Evolutionary conservation across 75 land plant genomes (phyloP), one percentile per base, ranked within the genome.

Genomic region (Pinus tabuliformis): DNA sequence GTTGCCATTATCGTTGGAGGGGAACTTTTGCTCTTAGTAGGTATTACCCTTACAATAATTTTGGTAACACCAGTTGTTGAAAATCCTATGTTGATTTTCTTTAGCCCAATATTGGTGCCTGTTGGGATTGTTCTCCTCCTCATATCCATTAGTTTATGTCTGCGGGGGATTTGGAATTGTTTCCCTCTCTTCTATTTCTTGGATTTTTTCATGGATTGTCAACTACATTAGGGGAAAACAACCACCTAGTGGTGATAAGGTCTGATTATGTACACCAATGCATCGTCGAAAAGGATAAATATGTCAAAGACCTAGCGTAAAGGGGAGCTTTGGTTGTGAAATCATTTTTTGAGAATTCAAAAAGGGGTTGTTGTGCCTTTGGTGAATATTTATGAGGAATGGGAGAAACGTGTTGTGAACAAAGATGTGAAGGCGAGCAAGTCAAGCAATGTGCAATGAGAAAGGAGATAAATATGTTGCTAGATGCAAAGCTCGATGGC

Each of bases 21-120:
- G 5, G 70, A 79, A 45, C 74, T 85, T 39, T 75, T 84, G 11
- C 66, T 84, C 18, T 73, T 87, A 42, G 83, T 77, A 14, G 89
- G 87, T 39, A 60, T 87, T 58, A 79, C 87, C 22, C 79, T 87
- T 30, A 78, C 89, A 14, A 84, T 78, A 28, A 84, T 82, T 36
- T 83, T 81, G 59, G 66, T 87, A 8, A 72, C 70, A 0, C 79
- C 84, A 58, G 76, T 77, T 21, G 39, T 81, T n/a, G 81, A 75
- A 8, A 84, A 83, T 20, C 89, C 89, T 11, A 63, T 87, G 71
- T 75, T 87, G 73, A 76, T 87, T 72, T 78, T 87, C 66, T 87
- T 84, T 76, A 87, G 89, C 76, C 89, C 89, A 11, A 82, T 87
- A 37, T 84, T 87, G 24, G 79, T 87, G 16, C 89, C 89, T 20